Evolutionary conservation across 2,329 filamentous ascomycete genomes (phyloP).

Genomic region (Microdochium paspali): DNA sequence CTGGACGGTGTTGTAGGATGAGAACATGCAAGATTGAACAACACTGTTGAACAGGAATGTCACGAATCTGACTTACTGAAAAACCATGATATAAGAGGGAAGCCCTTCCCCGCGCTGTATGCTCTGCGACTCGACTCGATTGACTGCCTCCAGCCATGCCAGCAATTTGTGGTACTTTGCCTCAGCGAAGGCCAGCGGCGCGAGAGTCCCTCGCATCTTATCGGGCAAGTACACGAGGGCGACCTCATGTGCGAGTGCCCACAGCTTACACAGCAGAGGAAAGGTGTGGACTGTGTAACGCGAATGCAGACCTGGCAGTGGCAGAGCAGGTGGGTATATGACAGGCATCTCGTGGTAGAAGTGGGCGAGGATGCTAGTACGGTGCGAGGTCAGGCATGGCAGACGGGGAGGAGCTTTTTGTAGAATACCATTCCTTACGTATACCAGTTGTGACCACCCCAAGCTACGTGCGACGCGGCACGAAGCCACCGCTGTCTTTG

Average conservation of each 20-base stretch:
- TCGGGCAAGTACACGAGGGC: neutral
- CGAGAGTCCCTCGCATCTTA: neutral
- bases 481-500: constrained; percentile 1
- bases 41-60: neutral
- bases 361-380: constrained; percentile 3
- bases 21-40: neutral
- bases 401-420: too few species aligned
- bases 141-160: constrained; percentile 7
- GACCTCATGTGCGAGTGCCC: constrained; percentile 5
- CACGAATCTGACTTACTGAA: constrained; percentile 6
- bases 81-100: constrained; percentile 2
- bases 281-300: constrained; percentile 9
- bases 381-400: neutral
- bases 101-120: neutral
- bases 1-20: too few species aligned
- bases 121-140: neutral
- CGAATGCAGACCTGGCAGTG: constrained; percentile 2
- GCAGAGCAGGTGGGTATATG: constrained; percentile 3
- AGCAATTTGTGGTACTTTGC: constrained; percentile 9
- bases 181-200: constrained; percentile 6
- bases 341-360: constrained; percentile 1
- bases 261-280: constrained; percentile 6
- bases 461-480: constrained; percentile 2
- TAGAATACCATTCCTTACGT: neutral
- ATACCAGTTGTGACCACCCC: constrained; percentile 2